Base-by-base conservation (phyloP, 1,139 yeast species). In the Geotrichum histeridarum region DNA sequence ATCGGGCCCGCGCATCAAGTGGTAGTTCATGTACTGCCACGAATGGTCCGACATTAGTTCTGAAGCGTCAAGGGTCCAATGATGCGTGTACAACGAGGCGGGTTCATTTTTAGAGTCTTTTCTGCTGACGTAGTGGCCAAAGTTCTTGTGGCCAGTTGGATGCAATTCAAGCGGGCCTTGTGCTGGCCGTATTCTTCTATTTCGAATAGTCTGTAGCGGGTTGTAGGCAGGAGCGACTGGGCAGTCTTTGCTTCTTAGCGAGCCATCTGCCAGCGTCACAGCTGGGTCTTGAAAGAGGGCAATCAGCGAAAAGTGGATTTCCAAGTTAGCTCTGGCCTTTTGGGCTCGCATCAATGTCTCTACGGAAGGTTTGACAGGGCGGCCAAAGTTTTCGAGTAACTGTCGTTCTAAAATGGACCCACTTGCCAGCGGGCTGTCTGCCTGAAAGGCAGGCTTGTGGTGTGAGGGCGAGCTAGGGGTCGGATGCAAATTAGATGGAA, bases 201-300 rank as follows among this genome's bases (percentile, higher is more conserved):
- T 86, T 57, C 97, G 72, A 38, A 89, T 80, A 17, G 83, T 78
- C 66, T 87, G 96, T 47, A 89, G 71, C 1, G 96, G 96, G 65
- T 89, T 89, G 70, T 84, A 89, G 2, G 31, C 4, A 15, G 11
- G 8, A 27, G 17, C 14, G 11, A n/a, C 30, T 12, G 27, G 17
- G 27, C n/a, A 8, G 31, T 15, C 30, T 7, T 18, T 17, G 12
- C 2, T 37, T 4, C 8, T 14, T 17, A 12, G 18, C 14, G 17
- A 37, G 2, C 15, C 39, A 33, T 33, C 37, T 4, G 37, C 12
- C 37, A n/a, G 12, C 2, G n/a, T n/a, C n/a, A n/a, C 5, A n/a
- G 6, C 4, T 2, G 39, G 8, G 15, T n/a, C 48, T 14, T 63
- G 69, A 60, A 57, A 45, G 11, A 8, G 32, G 5, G 48, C 50